These are phyloP conservation scores for Ustilago loliicola DNA, from an alignment of 1,284 basidiomycete species.

Conservation along the genomic window DNA sequence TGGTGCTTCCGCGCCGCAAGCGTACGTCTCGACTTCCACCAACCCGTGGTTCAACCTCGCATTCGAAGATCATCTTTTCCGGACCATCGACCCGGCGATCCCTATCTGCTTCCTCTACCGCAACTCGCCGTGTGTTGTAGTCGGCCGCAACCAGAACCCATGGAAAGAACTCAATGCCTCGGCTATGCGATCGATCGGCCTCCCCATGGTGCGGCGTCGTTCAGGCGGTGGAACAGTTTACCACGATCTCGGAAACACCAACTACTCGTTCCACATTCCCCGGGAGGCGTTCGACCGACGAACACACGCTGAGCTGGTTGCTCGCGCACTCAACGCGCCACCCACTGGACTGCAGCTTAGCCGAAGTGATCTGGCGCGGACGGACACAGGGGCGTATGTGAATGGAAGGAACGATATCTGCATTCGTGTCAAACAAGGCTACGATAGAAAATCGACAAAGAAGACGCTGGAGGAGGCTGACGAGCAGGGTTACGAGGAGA, in stretches of 20 bases:
- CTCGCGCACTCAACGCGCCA: conserved; percentile 80
- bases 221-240: conserved; percentile 99
- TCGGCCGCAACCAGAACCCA: conserved; percentile 96
- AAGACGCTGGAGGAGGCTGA: conserved; percentile 21
- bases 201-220: conserved; percentile 86
- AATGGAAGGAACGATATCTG: conserved; percentile 87
- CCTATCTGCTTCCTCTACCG: conserved; percentile 86
- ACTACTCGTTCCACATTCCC: conserved; percentile 93
- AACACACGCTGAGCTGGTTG: conserved; percentile 82
- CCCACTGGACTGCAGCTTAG: conserved; percentile 44
- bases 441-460: conserved; percentile 74
- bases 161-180: conserved; percentile 93
- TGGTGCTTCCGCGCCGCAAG: conserved; percentile 24
- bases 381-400: conserved; percentile 72
- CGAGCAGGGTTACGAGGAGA: conserved; percentile 35
- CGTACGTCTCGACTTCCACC: conserved; percentile 85
- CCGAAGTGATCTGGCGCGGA: conserved; percentile 9
- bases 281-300: conserved; percentile 84
- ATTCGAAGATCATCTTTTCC: conserved; percentile 78
- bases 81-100: conserved; percentile 25
- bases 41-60: conserved; percentile 94
- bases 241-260: conserved; percentile 96
- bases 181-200: conserved; percentile 74
- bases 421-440: conserved; percentile 74
- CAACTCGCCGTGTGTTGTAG: conserved; percentile 89